These are phyloP conservation scores for Picea glauca DNA, from an alignment of 75 land plant species.

Conservation along the genomic window DNA sequence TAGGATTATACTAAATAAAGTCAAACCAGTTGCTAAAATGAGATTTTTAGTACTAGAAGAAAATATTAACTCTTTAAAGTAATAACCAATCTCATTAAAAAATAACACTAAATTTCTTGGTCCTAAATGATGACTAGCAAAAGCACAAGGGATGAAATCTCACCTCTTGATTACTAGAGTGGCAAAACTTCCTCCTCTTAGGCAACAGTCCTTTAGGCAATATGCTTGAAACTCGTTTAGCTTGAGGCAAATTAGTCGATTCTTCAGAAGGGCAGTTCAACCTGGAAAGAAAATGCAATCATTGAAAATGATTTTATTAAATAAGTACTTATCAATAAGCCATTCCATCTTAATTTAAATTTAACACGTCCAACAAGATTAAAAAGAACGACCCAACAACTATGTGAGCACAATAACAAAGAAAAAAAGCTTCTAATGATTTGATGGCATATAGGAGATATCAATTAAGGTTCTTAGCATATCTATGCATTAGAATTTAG, in stretches of 20 bases:
- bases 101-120: too few species aligned
- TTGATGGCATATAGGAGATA: too few species aligned
- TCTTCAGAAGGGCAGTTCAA: conserved; percentile 24
- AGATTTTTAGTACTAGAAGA: too few species aligned
- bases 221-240: conserved; percentile 27
- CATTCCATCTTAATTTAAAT: background rate
- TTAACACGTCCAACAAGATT: background rate
- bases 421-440: too few species aligned
- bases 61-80: too few species aligned
- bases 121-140: too few species aligned
- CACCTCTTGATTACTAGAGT: background rate
- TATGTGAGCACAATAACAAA: background rate
- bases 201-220: conserved; percentile 17
- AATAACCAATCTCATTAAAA: too few species aligned
- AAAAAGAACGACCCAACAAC: too few species aligned
- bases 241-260: background rate
- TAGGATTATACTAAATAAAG: too few species aligned
- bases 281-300: conserved; percentile 11
- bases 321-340: background rate
- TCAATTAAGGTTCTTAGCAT: too few species aligned
- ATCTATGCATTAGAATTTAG: too few species aligned
- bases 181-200: conserved; percentile 28
- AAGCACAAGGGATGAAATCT: background rate
- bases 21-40: too few species aligned
- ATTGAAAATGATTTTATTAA: background rate